Conservation (phyloP, 148 eudicot genomes). For the Diospyros lotus region DNA sequence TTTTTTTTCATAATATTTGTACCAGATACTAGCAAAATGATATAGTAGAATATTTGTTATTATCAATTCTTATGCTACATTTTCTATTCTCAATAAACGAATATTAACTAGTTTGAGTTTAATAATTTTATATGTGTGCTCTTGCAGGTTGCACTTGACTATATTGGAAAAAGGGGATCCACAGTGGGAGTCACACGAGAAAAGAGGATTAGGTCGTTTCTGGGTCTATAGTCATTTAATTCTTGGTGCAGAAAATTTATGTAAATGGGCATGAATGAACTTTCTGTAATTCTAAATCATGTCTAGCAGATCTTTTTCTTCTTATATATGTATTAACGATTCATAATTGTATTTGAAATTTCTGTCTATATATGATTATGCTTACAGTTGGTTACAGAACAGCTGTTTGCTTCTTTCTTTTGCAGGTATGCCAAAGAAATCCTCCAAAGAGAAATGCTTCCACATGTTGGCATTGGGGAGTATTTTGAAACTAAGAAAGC, state of each 20-base stretch:
- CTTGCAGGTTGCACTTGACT: conserved; percentile 83
- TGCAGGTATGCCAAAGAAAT: conserved; percentile 54
- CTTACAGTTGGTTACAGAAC: not conserved
- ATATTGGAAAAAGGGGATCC: conserved; percentile 93
- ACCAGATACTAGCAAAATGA: too few relatives aligned
- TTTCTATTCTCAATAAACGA: too few relatives aligned
- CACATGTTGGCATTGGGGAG: conserved; percentile 53
- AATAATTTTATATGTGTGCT: not conserved
- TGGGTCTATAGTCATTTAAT: too few relatives aligned
- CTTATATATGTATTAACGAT: too few relatives aligned
- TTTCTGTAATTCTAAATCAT: too few relatives aligned
- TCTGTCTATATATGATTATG: not conserved
- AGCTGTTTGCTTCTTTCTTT: not conserved
- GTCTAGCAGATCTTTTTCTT: too few relatives aligned
- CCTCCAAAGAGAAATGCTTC: conserved; percentile 60
- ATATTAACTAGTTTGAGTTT: too few relatives aligned
- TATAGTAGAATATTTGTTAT: too few relatives aligned
- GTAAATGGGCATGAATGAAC: too few relatives aligned
- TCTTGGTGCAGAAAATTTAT: too few relatives aligned
- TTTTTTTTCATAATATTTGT: too few relatives aligned
- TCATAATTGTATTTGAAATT: not conserved
- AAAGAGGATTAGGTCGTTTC: conserved; percentile 67
- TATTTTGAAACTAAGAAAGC: conserved; percentile 64
- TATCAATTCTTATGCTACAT: too few relatives aligned
- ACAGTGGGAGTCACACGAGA: conserved; percentile 85